These are phyloP conservation scores for Eucalyptus victrix DNA, from an alignment of 345 rosid genomes.

Conservation along the genomic window DNA sequence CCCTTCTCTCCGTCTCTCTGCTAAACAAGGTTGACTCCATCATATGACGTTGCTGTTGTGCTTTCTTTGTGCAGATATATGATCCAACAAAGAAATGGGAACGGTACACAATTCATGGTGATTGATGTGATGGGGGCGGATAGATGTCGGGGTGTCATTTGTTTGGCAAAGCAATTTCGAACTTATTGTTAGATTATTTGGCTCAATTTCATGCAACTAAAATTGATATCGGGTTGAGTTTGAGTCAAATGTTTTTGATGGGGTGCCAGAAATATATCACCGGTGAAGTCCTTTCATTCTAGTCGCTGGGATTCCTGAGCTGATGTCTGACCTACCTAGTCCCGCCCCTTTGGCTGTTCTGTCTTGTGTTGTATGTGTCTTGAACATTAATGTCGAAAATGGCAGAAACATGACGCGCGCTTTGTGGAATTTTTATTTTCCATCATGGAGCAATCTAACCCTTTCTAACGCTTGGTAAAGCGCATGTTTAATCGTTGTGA, in stretches of 20 bases:
- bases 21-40: background rate
- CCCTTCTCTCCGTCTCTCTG: background rate
- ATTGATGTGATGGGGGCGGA: slow-evolving; percentile 9
- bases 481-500: background rate
- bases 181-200: background rate
- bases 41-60: background rate
- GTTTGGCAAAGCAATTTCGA: background rate
- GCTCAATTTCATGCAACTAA: background rate
- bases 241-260: background rate
- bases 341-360: background rate
- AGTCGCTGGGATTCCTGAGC: background rate
- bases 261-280: background rate
- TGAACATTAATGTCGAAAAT: background rate
- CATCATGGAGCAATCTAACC: background rate
- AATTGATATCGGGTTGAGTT: background rate
- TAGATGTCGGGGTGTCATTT: background rate
- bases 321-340: background rate
- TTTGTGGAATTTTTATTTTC: background rate
- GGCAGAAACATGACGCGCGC: background rate
- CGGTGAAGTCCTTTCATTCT: background rate
- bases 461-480: background rate
- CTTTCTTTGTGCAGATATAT: slow-evolving; percentile 39
- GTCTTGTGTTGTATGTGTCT: background rate
- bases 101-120: slow-evolving; percentile 94
- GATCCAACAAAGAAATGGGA: slow-evolving; percentile 91